A percentile compares a stretch with the other conserved stretches of the same genome.
Evolutionary conservation across 495 filamentous ascomycete genomes (phyloP).

Genomic region (Hyaloscypha hepaticicola): DNA sequence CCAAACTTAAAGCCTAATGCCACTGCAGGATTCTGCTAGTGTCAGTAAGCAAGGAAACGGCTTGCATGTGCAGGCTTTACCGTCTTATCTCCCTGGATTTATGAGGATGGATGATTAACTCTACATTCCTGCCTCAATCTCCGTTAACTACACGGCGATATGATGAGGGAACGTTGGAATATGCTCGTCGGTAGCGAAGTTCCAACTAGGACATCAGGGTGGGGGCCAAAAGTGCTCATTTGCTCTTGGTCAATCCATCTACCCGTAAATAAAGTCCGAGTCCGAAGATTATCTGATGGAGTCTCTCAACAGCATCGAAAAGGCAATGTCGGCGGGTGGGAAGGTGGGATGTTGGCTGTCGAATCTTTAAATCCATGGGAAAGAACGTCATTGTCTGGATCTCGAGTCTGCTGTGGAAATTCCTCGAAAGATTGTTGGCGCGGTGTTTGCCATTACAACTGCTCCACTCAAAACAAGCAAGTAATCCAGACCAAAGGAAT

Average conservation of each 20-base stretch:
- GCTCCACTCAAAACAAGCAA: not conserved
- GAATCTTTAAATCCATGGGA: not conserved
- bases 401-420: not conserved
- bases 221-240: no score
- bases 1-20: slow-evolving; percentile 1
- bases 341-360: not conserved
- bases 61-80: not conserved
- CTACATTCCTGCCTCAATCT: not conserved
- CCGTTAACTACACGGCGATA: not conserved
- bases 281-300: not conserved
- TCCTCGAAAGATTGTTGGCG: no score
- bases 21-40: not conserved
- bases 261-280: no score
- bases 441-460: not conserved
- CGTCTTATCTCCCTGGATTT: slow-evolving; percentile 5
- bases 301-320: not conserved
- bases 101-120: not conserved
- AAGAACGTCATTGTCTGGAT: not conserved
- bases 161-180: no score
- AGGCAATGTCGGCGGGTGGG: not conserved
- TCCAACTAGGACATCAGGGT: no score
- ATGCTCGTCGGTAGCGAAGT: no score
- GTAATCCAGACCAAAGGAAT: not conserved
- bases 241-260: no score
- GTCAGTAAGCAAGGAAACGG: not conserved